A percentile compares a stretch with the other conserved stretches of the same genome.
Evolutionary conservation across 495 filamentous ascomycete genomes (phyloP).

Genomic region (Glonium stellatum): DNA sequence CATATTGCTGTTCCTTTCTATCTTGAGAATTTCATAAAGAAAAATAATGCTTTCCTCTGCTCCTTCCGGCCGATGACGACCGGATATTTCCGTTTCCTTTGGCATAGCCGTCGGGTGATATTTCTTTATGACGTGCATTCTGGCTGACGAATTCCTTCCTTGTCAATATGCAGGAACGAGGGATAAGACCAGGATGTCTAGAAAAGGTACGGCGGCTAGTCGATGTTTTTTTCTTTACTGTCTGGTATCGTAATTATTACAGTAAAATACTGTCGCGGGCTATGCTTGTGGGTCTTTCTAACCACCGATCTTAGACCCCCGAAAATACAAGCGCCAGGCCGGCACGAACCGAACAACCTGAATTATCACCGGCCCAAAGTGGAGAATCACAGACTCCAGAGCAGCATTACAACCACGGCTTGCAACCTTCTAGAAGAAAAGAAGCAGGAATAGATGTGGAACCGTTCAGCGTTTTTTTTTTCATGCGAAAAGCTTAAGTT

Average conservation of each 20-base stretch:
- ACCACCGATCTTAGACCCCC: slow-evolving; percentile 11
- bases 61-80: neutral
- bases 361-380: neutral
- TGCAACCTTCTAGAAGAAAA: neutral
- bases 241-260: neutral
- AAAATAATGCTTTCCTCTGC: neutral
- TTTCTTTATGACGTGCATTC: neutral
- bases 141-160: neutral
- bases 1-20: neutral
- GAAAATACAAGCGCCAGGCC: slow-evolving; percentile 20
- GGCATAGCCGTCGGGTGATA: neutral
- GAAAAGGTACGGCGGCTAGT: slow-evolving; percentile 44
- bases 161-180: slow-evolving; percentile 42
- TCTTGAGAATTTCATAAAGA: neutral
- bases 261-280: neutral
- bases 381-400: neutral
- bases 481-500: too few relatives aligned
- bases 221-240: neutral
- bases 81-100: neutral
- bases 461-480: too few relatives aligned
- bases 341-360: slow-evolving; percentile 8
- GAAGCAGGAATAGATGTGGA: too few relatives aligned
- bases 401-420: neutral
- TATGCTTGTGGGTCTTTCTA: neutral
- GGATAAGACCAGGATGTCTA: slow-evolving; percentile 61